phyloP scores from a whole-genome alignment of 179 eudicot species.

The Pouteria campechiana region DNA sequence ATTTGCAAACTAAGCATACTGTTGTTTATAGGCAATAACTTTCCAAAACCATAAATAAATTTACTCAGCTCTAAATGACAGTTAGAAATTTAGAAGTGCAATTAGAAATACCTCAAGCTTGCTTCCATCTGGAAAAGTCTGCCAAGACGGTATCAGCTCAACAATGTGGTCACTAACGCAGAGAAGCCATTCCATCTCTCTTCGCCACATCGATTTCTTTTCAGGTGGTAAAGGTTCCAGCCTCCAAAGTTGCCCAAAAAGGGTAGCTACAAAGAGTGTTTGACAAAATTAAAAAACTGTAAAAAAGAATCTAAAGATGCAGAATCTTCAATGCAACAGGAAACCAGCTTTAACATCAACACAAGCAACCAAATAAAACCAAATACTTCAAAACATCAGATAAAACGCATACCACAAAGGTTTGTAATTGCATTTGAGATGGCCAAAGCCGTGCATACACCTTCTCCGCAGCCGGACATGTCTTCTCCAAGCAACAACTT shows the following conservation, averaged over 20 bases:
- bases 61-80: not conserved
- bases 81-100: not conserved
- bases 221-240: slow-evolving; percentile 56
- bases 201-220: slow-evolving; percentile 79
- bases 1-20: too few species aligned
- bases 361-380: not conserved
- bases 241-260: slow-evolving; percentile 92
- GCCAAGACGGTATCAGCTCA: slow-evolving; percentile 76
- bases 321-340: not conserved
- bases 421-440: slow-evolving; percentile 57
- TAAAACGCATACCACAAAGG: slow-evolving; percentile 31
- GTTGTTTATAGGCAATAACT: too few species aligned
- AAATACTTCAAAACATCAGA: not conserved
- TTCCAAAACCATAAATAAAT: too few species aligned
- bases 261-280: slow-evolving; percentile 38
- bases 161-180: slow-evolving; percentile 84
- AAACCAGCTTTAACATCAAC: too few species aligned
- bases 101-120: slow-evolving; percentile 79
- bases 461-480: slow-evolving; percentile 57
- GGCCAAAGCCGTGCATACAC: slow-evolving; percentile 49
- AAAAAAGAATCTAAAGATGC: not conserved
- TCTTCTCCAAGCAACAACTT: slow-evolving; percentile 56
- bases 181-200: slow-evolving; percentile 84
- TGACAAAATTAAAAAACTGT: not conserved
- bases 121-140: slow-evolving; percentile 81